phyloP scores from a whole-genome alignment of 2,329 filamentous ascomycete genomes.

The Pyrenochaeta sp. region DNA sequence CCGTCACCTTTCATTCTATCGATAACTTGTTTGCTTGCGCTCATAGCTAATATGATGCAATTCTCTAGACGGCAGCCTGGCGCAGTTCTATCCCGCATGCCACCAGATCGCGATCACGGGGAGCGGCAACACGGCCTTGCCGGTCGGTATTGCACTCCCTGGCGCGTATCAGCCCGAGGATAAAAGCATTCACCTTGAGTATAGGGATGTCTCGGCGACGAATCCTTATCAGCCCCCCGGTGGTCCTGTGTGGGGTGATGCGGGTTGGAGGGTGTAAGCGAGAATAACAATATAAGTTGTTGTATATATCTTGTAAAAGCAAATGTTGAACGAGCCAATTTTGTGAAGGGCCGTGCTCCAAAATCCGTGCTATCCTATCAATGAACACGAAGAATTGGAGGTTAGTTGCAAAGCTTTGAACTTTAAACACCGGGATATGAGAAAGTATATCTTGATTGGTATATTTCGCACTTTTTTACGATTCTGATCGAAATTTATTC shows the following conservation, averaged over 20 bases:
- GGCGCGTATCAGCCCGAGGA: conserved; percentile 19
- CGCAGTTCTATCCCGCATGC: conserved; percentile 15
- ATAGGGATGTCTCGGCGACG: conserved; percentile 11
- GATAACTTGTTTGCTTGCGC: no score
- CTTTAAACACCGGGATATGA: no score
- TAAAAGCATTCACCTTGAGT: conserved; percentile 16
- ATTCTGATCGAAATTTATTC: no score
- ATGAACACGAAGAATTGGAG: no score
- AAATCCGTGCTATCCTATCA: no score
- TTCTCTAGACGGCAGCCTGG: conserved; percentile 6
- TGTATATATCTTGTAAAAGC: no score
- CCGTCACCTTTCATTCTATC: neutral
- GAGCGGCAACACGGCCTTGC: conserved; percentile 8
- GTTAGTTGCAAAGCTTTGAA: no score
- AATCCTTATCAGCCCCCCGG: conserved; percentile 13
- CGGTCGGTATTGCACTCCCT: conserved; percentile 17
- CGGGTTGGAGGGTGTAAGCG: conserved; percentile 11
- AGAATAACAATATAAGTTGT: no score
- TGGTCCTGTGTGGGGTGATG: conserved; percentile 12
- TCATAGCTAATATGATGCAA: neutral
- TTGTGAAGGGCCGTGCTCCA: no score
- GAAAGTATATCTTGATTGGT: no score
- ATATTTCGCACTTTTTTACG: no score
- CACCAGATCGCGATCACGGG: conserved; percentile 13
- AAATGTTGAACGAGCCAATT: no score